Base-by-base conservation (phyloP, 1,139 yeast genomes). In the Blastobotrys proliferans region DNA sequence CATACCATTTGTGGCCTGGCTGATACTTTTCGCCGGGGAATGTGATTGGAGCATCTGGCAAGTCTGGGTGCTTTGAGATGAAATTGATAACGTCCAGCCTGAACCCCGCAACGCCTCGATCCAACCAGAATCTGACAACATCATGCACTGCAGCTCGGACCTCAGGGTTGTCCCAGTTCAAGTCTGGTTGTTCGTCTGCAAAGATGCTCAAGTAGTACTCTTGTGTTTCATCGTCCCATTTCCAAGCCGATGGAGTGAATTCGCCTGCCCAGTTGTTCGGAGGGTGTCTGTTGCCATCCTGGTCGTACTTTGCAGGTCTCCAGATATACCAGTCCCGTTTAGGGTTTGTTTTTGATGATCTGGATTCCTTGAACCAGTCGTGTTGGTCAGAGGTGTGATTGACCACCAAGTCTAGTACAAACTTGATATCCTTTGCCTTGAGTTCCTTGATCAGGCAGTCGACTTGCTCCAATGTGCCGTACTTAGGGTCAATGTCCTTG, bases 311-410 rank as follows among this genome's bases (percentile, higher is more conserved):
- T 18, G 80, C 70, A 29, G 72, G 69, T 49, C 68, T 70, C 82
- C 82, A 77, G 52, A 75, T 68, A 60, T 76, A 77, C 82, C 82
- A 77, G 58, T 77, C 79, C 56, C 82, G 67, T 62, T 77, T 77
- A 16, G 80, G 73, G 56, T 71, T 76, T 38, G 66, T 63, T 54
- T 66, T 69, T 6, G 77, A 71, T 11, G 74, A 66, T 47, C 76
- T 62, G 2, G 79, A 72, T 55, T 77, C 80, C 57, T 73, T 65
- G 60, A 77, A 77, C 82, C 82, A 77, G 25, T 58, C 66, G 53
- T 77, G 82, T 53, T 75, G 73, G 41, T 68, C 61, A 1, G 81
- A 76, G 24, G 81, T 73, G 54, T 77, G 83, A 62, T 77, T 77
- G 51, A 77, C 68, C 21, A 77, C 83, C 58, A 77, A 66, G 58